Conservation (phyloP, 2,329 filamentous ascomycete genomes). For the Raffaelea arxii region DNA sequence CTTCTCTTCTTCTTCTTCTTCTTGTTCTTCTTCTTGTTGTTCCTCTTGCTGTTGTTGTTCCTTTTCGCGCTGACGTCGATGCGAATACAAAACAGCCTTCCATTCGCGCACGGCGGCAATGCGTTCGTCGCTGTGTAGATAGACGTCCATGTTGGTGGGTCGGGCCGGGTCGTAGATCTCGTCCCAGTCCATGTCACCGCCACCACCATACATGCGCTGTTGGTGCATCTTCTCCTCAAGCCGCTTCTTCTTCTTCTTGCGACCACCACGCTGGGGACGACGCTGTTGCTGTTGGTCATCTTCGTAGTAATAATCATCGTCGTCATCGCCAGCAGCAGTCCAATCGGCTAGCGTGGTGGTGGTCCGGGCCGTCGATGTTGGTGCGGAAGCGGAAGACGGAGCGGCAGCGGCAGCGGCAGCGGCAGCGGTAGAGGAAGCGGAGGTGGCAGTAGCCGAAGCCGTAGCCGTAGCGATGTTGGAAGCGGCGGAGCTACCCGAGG, state of each 20-base stretch:
- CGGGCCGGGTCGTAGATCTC: conserved; percentile 79
- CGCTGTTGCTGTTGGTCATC: conserved; percentile 66
- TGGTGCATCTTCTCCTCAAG: conserved; percentile 51
- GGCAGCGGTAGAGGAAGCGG: conserved; percentile 15
- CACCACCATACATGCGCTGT: conserved; percentile 40
- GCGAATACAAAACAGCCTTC: conserved; percentile 72
- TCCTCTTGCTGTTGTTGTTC: conserved; percentile 31
- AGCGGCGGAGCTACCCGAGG: not conserved
- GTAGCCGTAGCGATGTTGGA: conserved; percentile 10
- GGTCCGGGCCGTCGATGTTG: conserved; percentile 16
- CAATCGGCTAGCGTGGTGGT: conserved; percentile 66
- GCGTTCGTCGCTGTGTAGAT: conserved; percentile 74
- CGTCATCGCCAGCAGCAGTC: conserved; percentile 39
- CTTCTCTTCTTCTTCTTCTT: conserved; percentile 7
- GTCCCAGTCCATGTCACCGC: conserved; percentile 63
- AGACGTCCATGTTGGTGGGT: conserved; percentile 78
- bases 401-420: conserved; percentile 13
- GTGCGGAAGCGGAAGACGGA: conserved; percentile 16
- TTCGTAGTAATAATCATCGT: conserved; percentile 31
- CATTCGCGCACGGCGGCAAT: conserved; percentile 72
- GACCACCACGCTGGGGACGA: conserved; percentile 56
- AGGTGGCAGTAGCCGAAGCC: conserved; percentile 14
- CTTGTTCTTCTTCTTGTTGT: conserved; percentile 35
- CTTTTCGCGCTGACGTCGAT: conserved; percentile 42
- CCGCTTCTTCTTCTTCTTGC: conserved; percentile 47